Evolutionary conservation across 441 rosid genomes (phyloP).

Genomic region (Sinapis alba): DNA sequence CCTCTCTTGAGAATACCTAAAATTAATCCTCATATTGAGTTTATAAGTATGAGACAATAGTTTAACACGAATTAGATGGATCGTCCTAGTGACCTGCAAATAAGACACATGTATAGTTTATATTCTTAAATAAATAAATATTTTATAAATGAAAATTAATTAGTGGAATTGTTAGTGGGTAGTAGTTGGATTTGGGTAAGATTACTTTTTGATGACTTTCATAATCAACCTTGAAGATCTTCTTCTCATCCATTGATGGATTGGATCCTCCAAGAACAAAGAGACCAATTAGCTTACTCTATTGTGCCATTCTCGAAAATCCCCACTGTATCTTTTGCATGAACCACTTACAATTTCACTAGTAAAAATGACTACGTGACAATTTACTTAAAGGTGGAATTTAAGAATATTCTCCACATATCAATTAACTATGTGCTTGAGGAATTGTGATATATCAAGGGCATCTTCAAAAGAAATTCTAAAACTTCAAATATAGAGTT

Average conservation of each 20-base stretch:
- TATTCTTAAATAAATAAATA: neutral
- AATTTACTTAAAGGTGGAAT: slow-evolving; percentile 23
- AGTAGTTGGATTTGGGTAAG: slow-evolving; percentile 42
- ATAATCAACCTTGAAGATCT: slow-evolving; percentile 36
- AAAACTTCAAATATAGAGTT: too few relatives aligned
- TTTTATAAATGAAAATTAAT: neutral
- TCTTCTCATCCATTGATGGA: slow-evolving; percentile 38
- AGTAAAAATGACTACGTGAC: slow-evolving; percentile 15
- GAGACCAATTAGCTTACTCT: slow-evolving; percentile 36
- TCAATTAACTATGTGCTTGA: slow-evolving; percentile 5
- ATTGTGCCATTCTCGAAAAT: slow-evolving; percentile 24
- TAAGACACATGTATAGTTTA: slow-evolving; percentile 32
- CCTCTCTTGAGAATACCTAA: neutral
- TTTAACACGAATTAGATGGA: slow-evolving; percentile 12
- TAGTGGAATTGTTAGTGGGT: slow-evolving; percentile 44
- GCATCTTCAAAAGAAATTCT: too few relatives aligned
- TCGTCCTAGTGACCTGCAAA: slow-evolving; percentile 20
- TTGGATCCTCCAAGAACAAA: slow-evolving; percentile 36
- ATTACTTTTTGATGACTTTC: slow-evolving; percentile 31
- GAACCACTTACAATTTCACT: slow-evolving; percentile 31
- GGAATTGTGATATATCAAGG: neutral
- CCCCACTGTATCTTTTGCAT: slow-evolving; percentile 27
- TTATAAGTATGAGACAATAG: neutral
- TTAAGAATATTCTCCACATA: slow-evolving; percentile 25
- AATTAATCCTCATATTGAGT: neutral